Evolutionary conservation across 2,329 filamentous ascomycete genomes (phyloP), one percentile per base, ranked within the genome.

Genomic region (Grosmannia penicillata): DNA sequence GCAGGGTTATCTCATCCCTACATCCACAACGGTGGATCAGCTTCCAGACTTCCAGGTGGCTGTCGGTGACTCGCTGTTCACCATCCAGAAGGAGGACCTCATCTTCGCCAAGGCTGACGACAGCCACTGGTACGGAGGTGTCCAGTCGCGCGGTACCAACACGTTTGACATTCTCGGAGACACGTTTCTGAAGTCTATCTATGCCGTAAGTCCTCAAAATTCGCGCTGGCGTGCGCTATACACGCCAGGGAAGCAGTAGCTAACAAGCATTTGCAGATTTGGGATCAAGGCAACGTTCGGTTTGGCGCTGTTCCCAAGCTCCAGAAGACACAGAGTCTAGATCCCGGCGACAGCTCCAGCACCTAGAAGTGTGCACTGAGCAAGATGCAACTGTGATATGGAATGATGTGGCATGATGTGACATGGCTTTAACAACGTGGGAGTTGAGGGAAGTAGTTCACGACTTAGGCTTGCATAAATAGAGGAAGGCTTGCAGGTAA

Each of bases 1-100:
- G 39, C 75, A 80, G 51, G 79, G 77, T 27, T 84, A 70, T 49
- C 56, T 75, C 21, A 78, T 76, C 53, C 79, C 80, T 1, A 62
- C 60, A 10, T 57, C 53, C 23, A 67, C 67, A 8, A 58, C 64
- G 3, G 54, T 55, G 1, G 63, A 68, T 9, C 51, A 74, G 26
- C 59, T 82, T 2, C 79, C 79, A 1, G 60, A 61, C 2, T 61
- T 84, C 41, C 68, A 66, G 5, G 64, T 84, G 41, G 75, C 72
- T 5, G 66, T 84, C 33, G 78, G 78, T 7, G 65, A 67, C 42
- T 68, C 64, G 45, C 62, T 71, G 34, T 75, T 78, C 48, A 53
- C 61, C 14, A 64, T 81, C 38, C 68, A 76, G 56, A 75, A 76
- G 49, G 70, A 77, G 44, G 73, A 78, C 48, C 55, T 81, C 10